Evolutionary conservation across 176 grass and related monocot genomes (phyloP).

Genomic region (Puya raimondii): DNA sequence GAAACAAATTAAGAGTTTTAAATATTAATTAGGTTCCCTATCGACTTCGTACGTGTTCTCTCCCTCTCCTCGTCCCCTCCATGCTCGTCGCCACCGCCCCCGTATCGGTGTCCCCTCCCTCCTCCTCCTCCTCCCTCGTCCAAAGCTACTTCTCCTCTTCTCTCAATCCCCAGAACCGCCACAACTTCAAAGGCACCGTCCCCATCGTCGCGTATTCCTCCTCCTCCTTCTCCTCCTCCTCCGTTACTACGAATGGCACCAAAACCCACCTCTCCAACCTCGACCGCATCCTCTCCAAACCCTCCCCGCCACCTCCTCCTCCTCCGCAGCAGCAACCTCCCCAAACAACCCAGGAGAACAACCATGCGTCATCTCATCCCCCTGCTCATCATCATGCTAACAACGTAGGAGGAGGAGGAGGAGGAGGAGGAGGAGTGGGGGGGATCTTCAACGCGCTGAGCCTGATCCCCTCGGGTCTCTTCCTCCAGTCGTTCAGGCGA

Average conservation of each 20-base stretch:
- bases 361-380: not conserved
- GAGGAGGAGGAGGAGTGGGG: not conserved
- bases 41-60: too few species aligned
- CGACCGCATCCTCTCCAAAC: conserved; percentile 41
- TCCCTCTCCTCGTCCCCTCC: too few species aligned
- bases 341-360: not conserved
- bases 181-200: too few species aligned
- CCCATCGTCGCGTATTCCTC: not conserved
- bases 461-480: conserved; percentile 27
- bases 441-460: conserved; percentile 38
- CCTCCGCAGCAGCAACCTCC: not conserved
- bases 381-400: too few species aligned
- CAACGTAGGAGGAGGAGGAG: conserved; percentile 6
- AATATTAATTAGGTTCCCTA: too few species aligned
- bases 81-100: too few species aligned
- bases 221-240: not conserved
- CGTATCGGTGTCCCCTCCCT: too few species aligned
- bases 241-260: not conserved
- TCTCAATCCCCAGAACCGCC: conserved; percentile 8
- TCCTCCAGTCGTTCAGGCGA: conserved; percentile 9
- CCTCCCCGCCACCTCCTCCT: conserved; percentile 20
- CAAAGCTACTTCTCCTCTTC: not conserved
- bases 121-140: too few species aligned
- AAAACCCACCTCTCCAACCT: conserved; percentile 70
- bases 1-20: too few species aligned